Evolutionary conservation across 2,329 filamentous ascomycete species (phyloP).

Genomic region (Teratosphaeria zuluensis): DNA sequence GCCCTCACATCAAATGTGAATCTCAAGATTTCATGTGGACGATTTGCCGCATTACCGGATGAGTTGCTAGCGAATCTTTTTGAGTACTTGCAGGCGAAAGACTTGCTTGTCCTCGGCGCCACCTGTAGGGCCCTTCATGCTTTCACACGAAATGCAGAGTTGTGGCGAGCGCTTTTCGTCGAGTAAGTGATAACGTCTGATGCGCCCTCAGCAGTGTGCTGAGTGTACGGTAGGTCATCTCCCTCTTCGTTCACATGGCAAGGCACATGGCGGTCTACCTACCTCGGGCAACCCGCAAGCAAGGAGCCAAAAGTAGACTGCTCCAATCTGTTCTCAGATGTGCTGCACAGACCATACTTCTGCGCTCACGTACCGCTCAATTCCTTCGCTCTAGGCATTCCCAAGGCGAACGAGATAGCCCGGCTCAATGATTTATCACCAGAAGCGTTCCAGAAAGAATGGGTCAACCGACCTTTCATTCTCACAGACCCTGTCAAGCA

Average conservation of each 20-base stretch:
- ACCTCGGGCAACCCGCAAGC: constrained; percentile 49
- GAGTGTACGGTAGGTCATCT: constrained; percentile 31
- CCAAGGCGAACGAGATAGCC: constrained; percentile 60
- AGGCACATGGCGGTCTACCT: constrained; percentile 76
- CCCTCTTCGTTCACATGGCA: constrained; percentile 53
- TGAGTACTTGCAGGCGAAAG: constrained; percentile 59
- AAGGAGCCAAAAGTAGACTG: constrained; percentile 57
- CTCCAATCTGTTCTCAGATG: constrained; percentile 75
- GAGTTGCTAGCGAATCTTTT: constrained; percentile 67
- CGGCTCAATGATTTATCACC: constrained; percentile 59
- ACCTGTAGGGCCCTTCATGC: constrained; percentile 83
- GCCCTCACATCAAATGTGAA: constrained; percentile 57
- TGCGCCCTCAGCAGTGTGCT: constrained; percentile 18
- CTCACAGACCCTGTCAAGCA: constrained; percentile 69
- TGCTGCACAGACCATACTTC: constrained; percentile 79
- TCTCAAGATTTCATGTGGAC: constrained; percentile 56
- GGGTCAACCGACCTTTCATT: constrained; percentile 77
- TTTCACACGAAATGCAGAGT: constrained; percentile 71
- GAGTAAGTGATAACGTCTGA: constrained; percentile 52
- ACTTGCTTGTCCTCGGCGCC: constrained; percentile 57
- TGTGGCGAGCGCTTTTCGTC: constrained; percentile 81
- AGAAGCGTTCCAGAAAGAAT: constrained; percentile 62
- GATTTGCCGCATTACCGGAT: constrained; percentile 63
- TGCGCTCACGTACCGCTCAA: constrained; percentile 67
- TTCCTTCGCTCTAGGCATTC: constrained; percentile 62